Evolutionary conservation across 1,284 basidiomycete species (phyloP).

Genomic region (Fomitiporia mediterranea): DNA sequence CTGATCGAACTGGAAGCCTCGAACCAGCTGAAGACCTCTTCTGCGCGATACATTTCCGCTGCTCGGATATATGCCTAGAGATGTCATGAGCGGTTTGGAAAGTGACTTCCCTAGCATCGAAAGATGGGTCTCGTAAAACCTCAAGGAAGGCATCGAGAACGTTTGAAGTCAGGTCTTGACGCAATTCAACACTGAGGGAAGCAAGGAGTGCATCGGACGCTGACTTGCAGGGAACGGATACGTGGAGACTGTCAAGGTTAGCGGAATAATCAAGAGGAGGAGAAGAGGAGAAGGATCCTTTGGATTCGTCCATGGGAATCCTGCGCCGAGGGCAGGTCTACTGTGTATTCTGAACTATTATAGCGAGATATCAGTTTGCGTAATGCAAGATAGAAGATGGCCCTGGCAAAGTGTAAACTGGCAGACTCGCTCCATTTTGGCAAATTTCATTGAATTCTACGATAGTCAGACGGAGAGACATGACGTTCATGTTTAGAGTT

Average conservation of each 20-base stretch:
- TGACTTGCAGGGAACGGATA: background rate
- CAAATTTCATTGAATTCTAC: too few species aligned
- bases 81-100: background rate
- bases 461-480: too few species aligned
- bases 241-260: background rate
- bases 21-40: background rate
- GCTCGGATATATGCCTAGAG: background rate
- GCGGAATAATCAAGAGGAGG: background rate
- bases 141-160: slow-evolving; percentile 3
- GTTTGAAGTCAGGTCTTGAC: background rate
- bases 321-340: too few species aligned
- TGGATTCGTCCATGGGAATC: slow-evolving; percentile 1
- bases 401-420: too few species aligned
- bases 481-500: too few species aligned
- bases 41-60: background rate
- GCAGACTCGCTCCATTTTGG: too few species aligned
- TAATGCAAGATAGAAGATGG: too few species aligned
- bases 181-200: background rate
- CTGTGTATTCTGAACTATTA: too few species aligned
- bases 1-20: background rate
- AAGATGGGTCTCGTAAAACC: background rate
- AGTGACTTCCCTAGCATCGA: background rate
- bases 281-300: background rate
- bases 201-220: background rate
- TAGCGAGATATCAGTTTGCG: too few species aligned